Evolutionary conservation across 1,284 basidiomycete genomes (phyloP).

Genomic region (Leccinum angustisporum): DNA sequence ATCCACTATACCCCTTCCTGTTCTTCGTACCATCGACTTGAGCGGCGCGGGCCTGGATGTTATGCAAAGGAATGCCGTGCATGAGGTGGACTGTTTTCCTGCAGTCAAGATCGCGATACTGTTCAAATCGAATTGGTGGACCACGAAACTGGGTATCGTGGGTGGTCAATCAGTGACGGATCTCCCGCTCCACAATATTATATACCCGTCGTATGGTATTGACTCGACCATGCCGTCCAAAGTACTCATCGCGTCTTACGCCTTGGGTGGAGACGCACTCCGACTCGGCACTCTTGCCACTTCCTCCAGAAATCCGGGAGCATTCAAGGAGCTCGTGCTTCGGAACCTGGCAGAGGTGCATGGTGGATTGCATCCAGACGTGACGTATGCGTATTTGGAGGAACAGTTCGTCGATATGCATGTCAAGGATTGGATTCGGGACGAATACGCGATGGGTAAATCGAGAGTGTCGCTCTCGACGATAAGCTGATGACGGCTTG

Average conservation of each 20-base stretch:
- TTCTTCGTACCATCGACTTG: not conserved
- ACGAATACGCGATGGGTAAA: constrained; percentile 12
- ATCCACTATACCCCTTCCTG: not conserved
- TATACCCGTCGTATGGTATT: constrained; percentile 38
- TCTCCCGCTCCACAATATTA: not conserved
- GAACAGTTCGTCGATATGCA: not conserved
- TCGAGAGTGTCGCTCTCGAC: not conserved
- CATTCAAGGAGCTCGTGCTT: not conserved
- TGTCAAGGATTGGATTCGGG: not conserved
- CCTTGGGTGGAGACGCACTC: not conserved
- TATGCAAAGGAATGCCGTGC: not conserved
- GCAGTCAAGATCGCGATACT: not conserved
- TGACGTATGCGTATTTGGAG: not conserved
- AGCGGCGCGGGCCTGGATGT: not conserved
- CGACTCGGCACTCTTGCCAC: not conserved
- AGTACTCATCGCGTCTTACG: constrained; percentile 7
- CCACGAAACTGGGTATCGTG: constrained; percentile 17
- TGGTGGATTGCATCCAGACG: not conserved
- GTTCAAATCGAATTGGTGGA: constrained; percentile 34
- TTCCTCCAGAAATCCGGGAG: not conserved
- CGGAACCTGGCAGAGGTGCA: constrained; percentile 16
- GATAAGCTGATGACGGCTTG: not conserved
- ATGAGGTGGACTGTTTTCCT: not conserved
- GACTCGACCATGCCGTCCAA: constrained; percentile 21
- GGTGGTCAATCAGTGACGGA: constrained; percentile 26